phyloP scores from a whole-genome alignment of 805 yeast species.

The Millerozyma miso region DNA sequence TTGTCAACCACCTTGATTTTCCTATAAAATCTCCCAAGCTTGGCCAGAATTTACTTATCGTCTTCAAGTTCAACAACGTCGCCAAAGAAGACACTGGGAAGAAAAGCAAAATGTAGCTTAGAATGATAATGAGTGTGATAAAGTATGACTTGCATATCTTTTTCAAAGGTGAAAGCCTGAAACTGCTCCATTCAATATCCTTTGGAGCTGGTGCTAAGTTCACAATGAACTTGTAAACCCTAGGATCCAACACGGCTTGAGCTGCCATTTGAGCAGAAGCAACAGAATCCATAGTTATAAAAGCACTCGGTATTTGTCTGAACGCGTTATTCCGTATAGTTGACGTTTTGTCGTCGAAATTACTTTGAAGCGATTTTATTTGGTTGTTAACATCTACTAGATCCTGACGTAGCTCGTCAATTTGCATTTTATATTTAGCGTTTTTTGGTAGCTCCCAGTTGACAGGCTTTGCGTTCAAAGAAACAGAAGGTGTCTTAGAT shows the following conservation, averaged over 20 bases:
- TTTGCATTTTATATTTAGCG: slow-evolving; percentile 23
- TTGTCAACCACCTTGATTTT: slow-evolving; percentile 47
- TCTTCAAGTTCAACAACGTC: slow-evolving; percentile 51
- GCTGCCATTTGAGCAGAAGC: slow-evolving; percentile 50
- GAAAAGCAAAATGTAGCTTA: slow-evolving; percentile 48
- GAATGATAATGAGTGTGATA: slow-evolving; percentile 40
- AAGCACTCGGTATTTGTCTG: slow-evolving; percentile 43
- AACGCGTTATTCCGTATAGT: slow-evolving; percentile 29
- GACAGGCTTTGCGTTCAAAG: slow-evolving; percentile 11
- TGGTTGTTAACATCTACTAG: slow-evolving; percentile 35
- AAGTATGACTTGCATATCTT: slow-evolving; percentile 36
- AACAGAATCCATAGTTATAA: slow-evolving; percentile 45
- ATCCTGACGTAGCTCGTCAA: slow-evolving; percentile 29
- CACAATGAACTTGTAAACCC: slow-evolving; percentile 40
- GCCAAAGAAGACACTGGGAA: slow-evolving; percentile 56
- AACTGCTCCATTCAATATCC: slow-evolving; percentile 44
- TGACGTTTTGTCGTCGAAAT: slow-evolving; percentile 24
- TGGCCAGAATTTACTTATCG: slow-evolving; percentile 57
- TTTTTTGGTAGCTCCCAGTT: slow-evolving; percentile 8
- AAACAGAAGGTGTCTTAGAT: slow-evolving; percentile 29
- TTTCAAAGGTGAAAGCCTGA: slow-evolving; percentile 37
- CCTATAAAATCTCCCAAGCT: slow-evolving; percentile 50
- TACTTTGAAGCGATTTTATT: slow-evolving; percentile 30
- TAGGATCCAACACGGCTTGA: slow-evolving; percentile 42
- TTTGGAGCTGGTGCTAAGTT: slow-evolving; percentile 45